A percentile compares a stretch with the other conserved stretches of the same genome.
Evolutionary conservation across 495 filamentous ascomycete species (phyloP).

Genomic region (Pseudomonodictys pantanalensis): DNA sequence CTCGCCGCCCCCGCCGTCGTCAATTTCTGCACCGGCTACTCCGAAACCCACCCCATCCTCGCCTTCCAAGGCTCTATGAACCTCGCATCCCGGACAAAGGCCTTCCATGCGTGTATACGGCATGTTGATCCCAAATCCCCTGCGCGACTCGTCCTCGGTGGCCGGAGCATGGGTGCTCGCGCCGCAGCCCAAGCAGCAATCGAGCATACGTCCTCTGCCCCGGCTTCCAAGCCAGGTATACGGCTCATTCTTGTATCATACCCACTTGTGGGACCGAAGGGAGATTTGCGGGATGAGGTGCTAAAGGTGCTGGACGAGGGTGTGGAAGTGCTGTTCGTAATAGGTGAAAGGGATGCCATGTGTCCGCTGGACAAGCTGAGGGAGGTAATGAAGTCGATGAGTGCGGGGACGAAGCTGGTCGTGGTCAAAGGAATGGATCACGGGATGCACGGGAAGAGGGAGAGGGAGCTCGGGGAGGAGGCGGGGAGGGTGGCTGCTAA

Average conservation of each 20-base stretch:
- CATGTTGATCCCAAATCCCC: background rate
- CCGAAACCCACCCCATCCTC: conserved; percentile 21
- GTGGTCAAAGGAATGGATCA: conserved; percentile 42
- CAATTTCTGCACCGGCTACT: conserved; percentile 40
- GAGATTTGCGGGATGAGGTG: conserved; percentile 38
- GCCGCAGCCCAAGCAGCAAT: conserved; percentile 42
- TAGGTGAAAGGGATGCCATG: conserved; percentile 39
- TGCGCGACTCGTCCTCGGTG: conserved; percentile 32
- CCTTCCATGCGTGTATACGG: conserved; percentile 35
- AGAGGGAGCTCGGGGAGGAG: conserved; percentile 26
- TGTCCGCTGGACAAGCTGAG: conserved; percentile 38
- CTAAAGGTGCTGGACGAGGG: conserved; percentile 35
- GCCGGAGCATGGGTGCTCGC: conserved; percentile 45
- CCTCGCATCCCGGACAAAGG: conserved; percentile 36
- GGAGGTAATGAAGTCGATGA: conserved; percentile 39
- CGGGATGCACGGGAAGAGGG: conserved; percentile 42
- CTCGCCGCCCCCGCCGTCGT: conserved; percentile 37
- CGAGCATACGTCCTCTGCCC: conserved; percentile 1
- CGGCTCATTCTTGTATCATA: conserved; percentile 42
- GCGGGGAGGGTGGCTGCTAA: conserved; percentile 37
- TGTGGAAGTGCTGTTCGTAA: conserved; percentile 40
- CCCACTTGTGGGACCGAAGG: conserved; percentile 37
- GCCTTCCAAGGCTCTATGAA: conserved; percentile 45
- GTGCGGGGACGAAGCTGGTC: conserved; percentile 36
- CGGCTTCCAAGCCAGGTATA: conserved; percentile 1